Base-by-base conservation (phyloP, 2,329 filamentous ascomycete genomes). In the Aspergillus piperis region DNA sequence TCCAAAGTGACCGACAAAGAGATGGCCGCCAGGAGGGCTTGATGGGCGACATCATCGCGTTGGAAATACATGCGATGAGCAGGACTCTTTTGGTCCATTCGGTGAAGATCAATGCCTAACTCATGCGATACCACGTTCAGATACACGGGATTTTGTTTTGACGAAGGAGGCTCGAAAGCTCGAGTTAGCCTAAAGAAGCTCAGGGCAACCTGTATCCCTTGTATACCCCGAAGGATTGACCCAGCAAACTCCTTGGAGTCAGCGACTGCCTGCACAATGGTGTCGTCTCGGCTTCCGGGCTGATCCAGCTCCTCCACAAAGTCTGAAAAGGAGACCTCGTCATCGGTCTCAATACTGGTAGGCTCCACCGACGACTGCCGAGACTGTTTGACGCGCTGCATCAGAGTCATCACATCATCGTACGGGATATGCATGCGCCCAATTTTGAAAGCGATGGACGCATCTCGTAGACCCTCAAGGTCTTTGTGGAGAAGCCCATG, bases 41-140 rank as follows among this genome's bases (percentile, higher is more conserved):
- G 94, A 74, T 99, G 95, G 11, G 95, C 95, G 70, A 97, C 88
- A 72, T 97, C 95, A 63, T 92, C 89, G 21, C 90, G 87, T 2
- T 93, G 91, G 72, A 99, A 99, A 77, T 99, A 98, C 95, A 98
- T 99, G 64, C 95, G 88, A 81, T 99, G 95, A 0, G 94, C 92
- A 0, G 95, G 92, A 15, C 93, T 96, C 69, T 91, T 94, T 44
- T 91, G 89, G 73, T 99, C 94, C 57, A 99, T 84, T 21, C 94
- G 88, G 73, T 98, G 89, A 42, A 99, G 81, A 72, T 99, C 95
- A 72, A 99, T 85, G 62, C 94, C 94, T 44, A 99, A 87, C 74
- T 99, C 96, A 75, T 99, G 98, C 85, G 96, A 96, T 6, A 94
- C 92, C 48, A 93, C 85, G 71, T 94, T 96, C 62, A 97, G 82